phyloP scores from a whole-genome alignment of 306 rosid species.

The Echinosophora koreensis region DNA sequence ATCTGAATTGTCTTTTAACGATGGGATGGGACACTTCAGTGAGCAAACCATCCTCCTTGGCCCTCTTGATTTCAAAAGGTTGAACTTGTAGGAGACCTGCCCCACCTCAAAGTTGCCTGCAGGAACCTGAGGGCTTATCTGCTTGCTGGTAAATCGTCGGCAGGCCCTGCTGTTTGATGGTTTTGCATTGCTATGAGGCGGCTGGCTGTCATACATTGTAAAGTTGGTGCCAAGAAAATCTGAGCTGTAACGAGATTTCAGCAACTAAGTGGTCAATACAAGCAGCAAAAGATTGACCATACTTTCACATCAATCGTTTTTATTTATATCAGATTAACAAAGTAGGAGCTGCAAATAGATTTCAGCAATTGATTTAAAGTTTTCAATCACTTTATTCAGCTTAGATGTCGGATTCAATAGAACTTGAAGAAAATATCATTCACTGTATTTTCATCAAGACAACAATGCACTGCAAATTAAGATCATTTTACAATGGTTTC shows the following conservation, averaged over 20 bases:
- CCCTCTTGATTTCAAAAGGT: constrained; percentile 96
- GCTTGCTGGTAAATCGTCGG: constrained; percentile 96
- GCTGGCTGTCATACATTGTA: constrained; percentile 89
- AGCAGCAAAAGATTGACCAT: constrained; percentile 4
- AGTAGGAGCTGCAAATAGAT: constrained; percentile 63
- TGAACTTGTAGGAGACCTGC: constrained; percentile 89
- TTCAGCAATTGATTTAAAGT: constrained; percentile 9
- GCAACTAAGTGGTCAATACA: constrained; percentile 20
- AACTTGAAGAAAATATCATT: neutral
- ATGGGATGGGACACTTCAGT: constrained; percentile 65
- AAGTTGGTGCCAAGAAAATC: constrained; percentile 97
- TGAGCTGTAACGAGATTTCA: constrained; percentile 70
- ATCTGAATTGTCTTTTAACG: constrained; percentile 53
- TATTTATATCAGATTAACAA: constrained; percentile 50
- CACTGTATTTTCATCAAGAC: neutral
- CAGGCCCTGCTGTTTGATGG: constrained; percentile 74
- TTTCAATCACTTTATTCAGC: constrained; percentile 24
- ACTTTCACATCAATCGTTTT: constrained; percentile 2
- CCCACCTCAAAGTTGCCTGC: constrained; percentile 96
- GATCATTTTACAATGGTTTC: neutral
- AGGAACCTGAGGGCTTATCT: constrained; percentile 98
- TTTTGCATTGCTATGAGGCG: constrained; percentile 92
- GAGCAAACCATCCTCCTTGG: constrained; percentile 96
- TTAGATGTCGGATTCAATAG: neutral
- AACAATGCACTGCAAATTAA: neutral